Percentiles rank a stretch among this genome's conserved stretches.
Evolutionary conservation across 2,329 filamentous ascomycete species (phyloP).

Genomic region (Cladophialophora exuberans): DNA sequence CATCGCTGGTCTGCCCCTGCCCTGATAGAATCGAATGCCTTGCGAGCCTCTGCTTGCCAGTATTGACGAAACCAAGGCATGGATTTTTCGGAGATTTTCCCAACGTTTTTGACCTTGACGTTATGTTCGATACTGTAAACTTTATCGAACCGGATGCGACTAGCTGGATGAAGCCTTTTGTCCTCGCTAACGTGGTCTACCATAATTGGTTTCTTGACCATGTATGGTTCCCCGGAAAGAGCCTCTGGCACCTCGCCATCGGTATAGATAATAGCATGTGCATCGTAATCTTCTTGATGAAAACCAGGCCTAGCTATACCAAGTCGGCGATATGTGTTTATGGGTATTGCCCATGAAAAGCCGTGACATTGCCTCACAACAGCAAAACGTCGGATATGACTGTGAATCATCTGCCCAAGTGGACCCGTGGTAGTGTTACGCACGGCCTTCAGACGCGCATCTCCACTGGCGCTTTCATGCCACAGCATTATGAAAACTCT

Average conservation of each 20-base stretch:
- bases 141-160: constrained; percentile 47
- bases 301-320: constrained; percentile 44
- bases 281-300: constrained; percentile 30
- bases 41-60: constrained; percentile 8
- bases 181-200: constrained; percentile 36
- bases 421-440: constrained; percentile 17
- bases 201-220: constrained; percentile 44
- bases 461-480: constrained; percentile 33
- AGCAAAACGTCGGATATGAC: constrained; percentile 34
- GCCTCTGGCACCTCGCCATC: constrained; percentile 18
- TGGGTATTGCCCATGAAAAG: constrained; percentile 41
- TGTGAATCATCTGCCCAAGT: constrained; percentile 5
- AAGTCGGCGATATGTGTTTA: constrained; percentile 44
- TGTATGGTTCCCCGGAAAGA: constrained; percentile 35
- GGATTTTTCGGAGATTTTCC: constrained; percentile 37
- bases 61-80: constrained; percentile 34
- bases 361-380: constrained; percentile 36
- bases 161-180: constrained; percentile 38
- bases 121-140: constrained; percentile 49
- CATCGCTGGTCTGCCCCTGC: no score
- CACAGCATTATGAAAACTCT: constrained; percentile 39
- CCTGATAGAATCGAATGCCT: neutral
- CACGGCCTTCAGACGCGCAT: neutral
- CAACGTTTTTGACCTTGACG: constrained; percentile 46
- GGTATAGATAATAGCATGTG: constrained; percentile 47